Percentiles rank a stretch among this genome's conserved stretches.
These are phyloP conservation scores for Naegleria lovaniensis DNA, from an alignment of 208 protist genomes.

Conservation along the genomic window DNA sequence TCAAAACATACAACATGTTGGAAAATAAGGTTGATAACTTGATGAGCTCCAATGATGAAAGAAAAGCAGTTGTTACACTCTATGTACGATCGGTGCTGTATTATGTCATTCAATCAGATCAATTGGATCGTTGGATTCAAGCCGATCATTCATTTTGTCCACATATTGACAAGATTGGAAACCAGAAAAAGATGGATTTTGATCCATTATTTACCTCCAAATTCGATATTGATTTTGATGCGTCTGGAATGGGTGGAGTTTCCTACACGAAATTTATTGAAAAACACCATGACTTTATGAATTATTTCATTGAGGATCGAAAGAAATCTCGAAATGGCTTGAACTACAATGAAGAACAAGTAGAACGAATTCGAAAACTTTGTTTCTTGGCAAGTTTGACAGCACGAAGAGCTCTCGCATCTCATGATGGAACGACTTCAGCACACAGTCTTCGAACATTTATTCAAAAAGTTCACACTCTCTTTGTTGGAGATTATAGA, in stretches of 20 bases:
- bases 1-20: neutral
- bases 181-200: neutral
- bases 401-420: neutral
- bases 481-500: slow-evolving; percentile 9
- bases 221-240: slow-evolving; percentile 14
- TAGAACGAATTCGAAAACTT: neutral
- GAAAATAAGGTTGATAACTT: slow-evolving; percentile 7
- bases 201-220: neutral
- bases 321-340: neutral
- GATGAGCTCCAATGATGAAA: neutral
- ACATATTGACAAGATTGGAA: neutral
- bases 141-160: neutral
- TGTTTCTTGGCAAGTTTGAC: neutral
- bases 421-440: neutral
- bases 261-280: neutral
- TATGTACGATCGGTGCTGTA: neutral
- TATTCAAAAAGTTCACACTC: neutral
- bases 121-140: slow-evolving; percentile 11
- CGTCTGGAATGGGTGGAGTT: neutral
- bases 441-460: neutral
- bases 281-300: neutral
- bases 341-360: neutral
- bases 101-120: neutral
- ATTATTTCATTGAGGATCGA: neutral
- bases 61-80: neutral